Base-by-base conservation (phyloP, 2,329 filamentous ascomycete species). In the Diaporthe destruens region DNA sequence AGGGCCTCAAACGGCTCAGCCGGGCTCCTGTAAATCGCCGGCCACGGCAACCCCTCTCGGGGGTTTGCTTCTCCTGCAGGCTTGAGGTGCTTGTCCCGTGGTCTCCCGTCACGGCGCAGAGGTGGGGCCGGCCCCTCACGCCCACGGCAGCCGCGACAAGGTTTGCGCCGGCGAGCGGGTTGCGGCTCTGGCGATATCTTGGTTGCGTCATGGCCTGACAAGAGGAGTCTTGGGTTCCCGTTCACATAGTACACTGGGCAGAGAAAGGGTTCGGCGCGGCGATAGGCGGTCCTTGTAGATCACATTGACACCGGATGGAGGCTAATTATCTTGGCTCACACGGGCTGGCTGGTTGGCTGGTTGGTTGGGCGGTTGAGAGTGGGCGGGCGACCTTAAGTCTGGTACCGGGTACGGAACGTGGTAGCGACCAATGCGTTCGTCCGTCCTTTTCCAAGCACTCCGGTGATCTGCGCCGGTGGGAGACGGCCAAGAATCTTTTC, bases 171-270 rank as follows among this genome's bases (percentile, higher is more conserved):
- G 44, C 61, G 61, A 29, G 20, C 29, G 29, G 2, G 29, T n/a
- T 65, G 59, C 44, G 44, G 61, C 61, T 47, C 44, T 66, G 2
- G 32, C 32, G 39, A 7, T 39, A 32, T 66, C 47, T 53, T 53
- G 44, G 61, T 53, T 36, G 32, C n/a, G 39, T 66, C 47, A 66
- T 66, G 61, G 61, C 47, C 61, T 66, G 61, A 66, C 53, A 44
- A 53, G 51, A 39, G 61, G 61, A 39, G 44, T 66, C 61, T 66
- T 66, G 61, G 61, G 61, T 51, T 51, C 18, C 44, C 49, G 59
- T 29, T 29, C 29, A 29, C 29, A 29, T 29, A 29, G 29, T 20
- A 11, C 44, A 8, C 23, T 34, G 16, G 55, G 18, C 32, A 55
- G 25, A 32, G 5, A n/a, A n/a, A n/a, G 20, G 55, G 36, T 59